Evolutionary conservation across 345 rosid genomes (phyloP), one percentile per base, ranked within the genome.

Genomic region (Brassica cretica): DNA sequence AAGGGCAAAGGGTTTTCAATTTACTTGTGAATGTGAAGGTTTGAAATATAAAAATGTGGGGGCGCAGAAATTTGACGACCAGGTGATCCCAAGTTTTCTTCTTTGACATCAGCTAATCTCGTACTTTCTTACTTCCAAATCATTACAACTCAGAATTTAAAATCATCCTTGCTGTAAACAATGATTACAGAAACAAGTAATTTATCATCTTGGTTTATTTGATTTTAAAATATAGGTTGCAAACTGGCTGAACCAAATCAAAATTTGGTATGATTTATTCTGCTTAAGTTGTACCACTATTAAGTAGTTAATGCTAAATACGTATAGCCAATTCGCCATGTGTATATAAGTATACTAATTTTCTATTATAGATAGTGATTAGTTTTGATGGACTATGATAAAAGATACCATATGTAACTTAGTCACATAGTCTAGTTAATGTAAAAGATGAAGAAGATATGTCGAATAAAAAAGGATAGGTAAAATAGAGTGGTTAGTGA

Each of bases 401-500:
- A 66, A 56, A 67, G 15, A 68, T 41, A 8, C 2, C 30, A 56
- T 58, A 53, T 53, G 64, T 53, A 65, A 19, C 61, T 55, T 67
- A 49, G 5, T 61, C 53, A 16, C 18, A 15, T 30, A 76, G 6
- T 53, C 59, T 15, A 15, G 6, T 53, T 6, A 49, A 49, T 49
- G 18, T 49, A 51, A n/a, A 51, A n/a, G 56, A 51, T n/a, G 19
- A 51, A 51, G 56, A 46, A 4, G 4, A 32, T 33, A 55, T 64
- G n/a, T 49, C 58, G 11, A 46, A n/a, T 2, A 33, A 51, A 32
- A 18, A 19, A 29, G 29, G n/a, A 29, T 53, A 63, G 71, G 55
- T 32, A 5, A 6, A 64, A 30, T 70, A 4, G 24, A 75, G 79
- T 80, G 76, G 82, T 80, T 80, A 75, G 72, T 80, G 79, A 80